Evolutionary conservation across 139 green algal species (phyloP).

Genomic region (Tetraselmis striata): DNA sequence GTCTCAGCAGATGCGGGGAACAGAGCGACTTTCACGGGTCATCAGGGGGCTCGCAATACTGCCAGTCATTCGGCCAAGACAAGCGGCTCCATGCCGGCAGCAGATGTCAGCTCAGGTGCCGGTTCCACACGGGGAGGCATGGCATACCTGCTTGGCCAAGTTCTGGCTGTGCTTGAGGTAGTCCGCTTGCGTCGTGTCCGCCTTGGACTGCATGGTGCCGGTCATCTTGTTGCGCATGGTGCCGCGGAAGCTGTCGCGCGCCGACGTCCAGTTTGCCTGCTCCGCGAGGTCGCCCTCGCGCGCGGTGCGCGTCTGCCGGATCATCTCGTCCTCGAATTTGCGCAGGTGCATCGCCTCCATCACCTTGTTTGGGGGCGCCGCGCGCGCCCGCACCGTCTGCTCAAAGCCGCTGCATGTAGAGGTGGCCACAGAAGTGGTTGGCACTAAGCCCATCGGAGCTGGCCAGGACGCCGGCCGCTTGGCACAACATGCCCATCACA

Average conservation of each 20-base stretch:
- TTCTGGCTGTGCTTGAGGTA: slow-evolving; percentile 13
- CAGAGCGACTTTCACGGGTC: too few species aligned
- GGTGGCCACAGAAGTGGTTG: not conserved
- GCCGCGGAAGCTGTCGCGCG: slow-evolving; percentile 10
- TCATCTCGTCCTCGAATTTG: slow-evolving; percentile 32
- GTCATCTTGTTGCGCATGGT: slow-evolving; percentile 4
- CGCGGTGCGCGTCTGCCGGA: not conserved
- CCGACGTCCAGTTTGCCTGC: not conserved
- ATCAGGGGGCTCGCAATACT: too few species aligned
- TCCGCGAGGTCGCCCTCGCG: slow-evolving; percentile 9
- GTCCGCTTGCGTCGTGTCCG: slow-evolving; percentile 1
- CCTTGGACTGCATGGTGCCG: not conserved
- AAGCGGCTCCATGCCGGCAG: too few species aligned
- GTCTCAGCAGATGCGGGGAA: too few species aligned
- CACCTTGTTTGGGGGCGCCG: slow-evolving; percentile 39
- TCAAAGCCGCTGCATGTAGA: slow-evolving; percentile 48
- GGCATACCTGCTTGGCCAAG: not conserved
- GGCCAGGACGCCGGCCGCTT: too few species aligned
- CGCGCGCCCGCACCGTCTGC: slow-evolving; percentile 39
- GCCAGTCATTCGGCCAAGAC: too few species aligned
- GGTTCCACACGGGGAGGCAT: too few species aligned
- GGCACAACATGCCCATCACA: too few species aligned
- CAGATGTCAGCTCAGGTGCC: too few species aligned
- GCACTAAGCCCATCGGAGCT: too few species aligned
- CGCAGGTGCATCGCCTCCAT: slow-evolving; percentile 52